Base-by-base conservation (phyloP, 2,329 filamentous ascomycete species). In the Arthroderma sp. region DNA sequence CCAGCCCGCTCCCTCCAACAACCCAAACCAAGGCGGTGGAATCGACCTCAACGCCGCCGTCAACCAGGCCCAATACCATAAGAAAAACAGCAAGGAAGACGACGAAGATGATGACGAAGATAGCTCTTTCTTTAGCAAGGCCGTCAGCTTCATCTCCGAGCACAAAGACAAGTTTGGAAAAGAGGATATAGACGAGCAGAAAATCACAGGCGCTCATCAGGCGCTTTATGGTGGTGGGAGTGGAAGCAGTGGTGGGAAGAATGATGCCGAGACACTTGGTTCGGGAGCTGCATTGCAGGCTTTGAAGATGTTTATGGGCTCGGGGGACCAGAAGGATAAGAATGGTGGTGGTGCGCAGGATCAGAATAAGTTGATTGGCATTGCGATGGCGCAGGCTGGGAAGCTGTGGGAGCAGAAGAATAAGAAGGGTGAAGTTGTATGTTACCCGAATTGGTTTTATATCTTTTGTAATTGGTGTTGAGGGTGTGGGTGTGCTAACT, bases 341-440 rank as follows among this genome's bases (percentile, higher is more conserved):
- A 57, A 57, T 5, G 51, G 55, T 2, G 52, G 55, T 29, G 61
- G 64, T 6, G 66, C 65, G 40, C 69, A 72, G 57, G 77, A 78
- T 53, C 81, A 94, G 72, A 85, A 81, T 61, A 76, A 81, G 49
- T 85, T 94, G 57, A 75, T 94, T 50, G 84, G 82, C 4, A 70
- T 94, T 61, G 88, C 88, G 37, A 88, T 95, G 85, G 78, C 75
- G 6, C 83, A 95, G 69, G 88, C 86, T 31, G 81, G 80, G 57
- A 87, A 88, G 72, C 69, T 88, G 49, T 81, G 78, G 60, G 75
- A 80, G 53, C 61, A 79, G 64, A 76, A 80, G 63, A 64, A 64
- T 48, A 59, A 63, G 8, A 62, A 69, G 56, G 78, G 76, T 15
- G 75, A 74, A 52, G 71, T 71, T 48, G 69, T 74, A 53, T 40